Evolutionary conservation across 208 protist species (phyloP).

Genomic region (Tritrichomonas musculus): DNA sequence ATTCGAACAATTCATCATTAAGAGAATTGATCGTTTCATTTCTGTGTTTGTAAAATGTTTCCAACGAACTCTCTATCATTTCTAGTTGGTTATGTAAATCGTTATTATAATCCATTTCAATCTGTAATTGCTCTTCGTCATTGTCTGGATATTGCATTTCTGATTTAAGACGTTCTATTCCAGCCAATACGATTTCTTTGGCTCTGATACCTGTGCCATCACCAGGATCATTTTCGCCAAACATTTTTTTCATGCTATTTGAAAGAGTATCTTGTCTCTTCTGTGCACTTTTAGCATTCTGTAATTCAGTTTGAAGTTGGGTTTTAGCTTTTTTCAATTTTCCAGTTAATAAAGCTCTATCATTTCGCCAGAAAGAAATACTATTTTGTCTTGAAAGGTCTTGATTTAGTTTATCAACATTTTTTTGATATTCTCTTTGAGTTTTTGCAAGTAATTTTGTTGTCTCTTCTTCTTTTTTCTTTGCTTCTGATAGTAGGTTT

Average conservation of each 20-base stretch:
- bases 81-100: not conserved
- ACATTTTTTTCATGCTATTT: not conserved
- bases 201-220: not conserved
- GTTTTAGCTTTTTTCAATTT: not conserved
- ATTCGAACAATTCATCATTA: not conserved
- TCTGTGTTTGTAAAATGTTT: not conserved
- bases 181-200: not conserved
- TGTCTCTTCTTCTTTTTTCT: too few species aligned
- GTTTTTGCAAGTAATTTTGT: too few species aligned
- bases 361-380: not conserved
- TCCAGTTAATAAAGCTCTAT: not conserved
- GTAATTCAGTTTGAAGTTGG: not conserved
- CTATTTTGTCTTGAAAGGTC: not conserved
- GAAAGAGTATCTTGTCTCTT: not conserved
- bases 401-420: too few species aligned
- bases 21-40: not conserved
- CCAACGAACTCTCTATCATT: not conserved
- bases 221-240: slow-evolving; percentile 29
- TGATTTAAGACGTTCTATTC: not conserved
- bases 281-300: not conserved
- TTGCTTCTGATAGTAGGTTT: not conserved
- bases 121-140: not conserved
- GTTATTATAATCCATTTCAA: not conserved
- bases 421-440: too few species aligned
- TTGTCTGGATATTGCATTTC: not conserved